These are phyloP conservation scores for Alnus rubra DNA, from an alignment of 306 rosid species.

Conservation along the genomic window DNA sequence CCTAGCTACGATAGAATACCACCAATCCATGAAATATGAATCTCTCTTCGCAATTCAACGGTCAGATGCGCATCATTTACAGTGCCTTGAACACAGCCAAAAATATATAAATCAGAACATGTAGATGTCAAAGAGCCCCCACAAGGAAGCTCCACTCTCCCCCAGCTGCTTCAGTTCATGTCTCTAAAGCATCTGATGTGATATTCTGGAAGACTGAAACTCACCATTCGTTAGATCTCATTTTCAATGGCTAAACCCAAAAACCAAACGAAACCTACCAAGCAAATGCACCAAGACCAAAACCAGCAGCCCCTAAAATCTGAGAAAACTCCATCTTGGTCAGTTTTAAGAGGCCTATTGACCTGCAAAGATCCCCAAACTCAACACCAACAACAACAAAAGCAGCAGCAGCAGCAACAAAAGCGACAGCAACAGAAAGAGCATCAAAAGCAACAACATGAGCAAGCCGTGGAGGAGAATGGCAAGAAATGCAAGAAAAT, in stretches of 20 bases:
- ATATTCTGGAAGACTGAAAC: neutral
- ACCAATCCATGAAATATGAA: neutral
- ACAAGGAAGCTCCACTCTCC: slow-evolving; percentile 19
- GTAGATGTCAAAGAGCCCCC: slow-evolving; percentile 20
- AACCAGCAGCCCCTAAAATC: slow-evolving; percentile 53
- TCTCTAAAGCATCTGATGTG: neutral
- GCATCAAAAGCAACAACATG: slow-evolving; percentile 47
- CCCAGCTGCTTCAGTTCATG: neutral
- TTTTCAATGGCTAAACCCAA: slow-evolving; percentile 64
- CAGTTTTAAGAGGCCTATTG: slow-evolving; percentile 68
- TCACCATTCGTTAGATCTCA: slow-evolving; percentile 21
- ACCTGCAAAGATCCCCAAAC: slow-evolving; percentile 66
- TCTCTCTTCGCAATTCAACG: slow-evolving; percentile 21
- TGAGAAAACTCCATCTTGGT: slow-evolving; percentile 80
- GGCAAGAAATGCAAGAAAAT: slow-evolving; percentile 81
- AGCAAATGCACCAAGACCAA: slow-evolving; percentile 45
- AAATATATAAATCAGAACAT: slow-evolving; percentile 27
- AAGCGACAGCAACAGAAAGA: slow-evolving; percentile 43
- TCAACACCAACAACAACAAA: slow-evolving; percentile 27
- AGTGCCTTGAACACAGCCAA: slow-evolving; percentile 24
- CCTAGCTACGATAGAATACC: neutral
- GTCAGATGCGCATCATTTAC: slow-evolving; percentile 30
- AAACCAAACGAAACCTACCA: slow-evolving; percentile 49
- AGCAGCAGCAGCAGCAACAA: slow-evolving; percentile 35
- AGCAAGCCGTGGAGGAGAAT: slow-evolving; percentile 56